Base-by-base conservation (phyloP, 768 basidiomycete genomes). In the Rhodocollybia butyracea region DNA sequence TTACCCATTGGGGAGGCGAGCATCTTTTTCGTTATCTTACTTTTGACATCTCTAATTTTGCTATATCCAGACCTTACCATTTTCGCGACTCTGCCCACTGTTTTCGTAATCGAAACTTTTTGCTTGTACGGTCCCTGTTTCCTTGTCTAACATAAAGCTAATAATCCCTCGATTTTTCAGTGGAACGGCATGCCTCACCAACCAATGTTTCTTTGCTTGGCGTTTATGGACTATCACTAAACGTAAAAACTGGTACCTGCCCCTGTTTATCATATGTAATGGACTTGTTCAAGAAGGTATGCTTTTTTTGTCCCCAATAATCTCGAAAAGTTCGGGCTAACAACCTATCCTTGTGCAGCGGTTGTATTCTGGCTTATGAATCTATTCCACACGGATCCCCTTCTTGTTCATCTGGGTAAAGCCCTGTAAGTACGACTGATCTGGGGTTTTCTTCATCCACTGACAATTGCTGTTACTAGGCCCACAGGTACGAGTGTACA, bases 211-310 rank as follows among this genome's bases (percentile, higher is more conserved):
- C 10, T 53, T 53, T 19, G 51, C 51, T 13, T 53, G 51, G 51
- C 51, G 51, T 17, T 41, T 53, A 29, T 53, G 51, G 51, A 53
- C 39, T 3, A 43, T 53, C 51, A 53, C 39, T 12, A 41, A 53
- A n/a, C 39, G 41, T 12, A 41, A 43, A 29, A 53, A 53, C 27
- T 53, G 51, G 51, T 41, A 27, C 19, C 39, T 53, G 8, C 51
- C 51, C 5, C 39, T 43, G 29, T 53, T 53, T 22, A 53, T 53
- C 10, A 19, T 53, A 11, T 40, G 17, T 15, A 53, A 53, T 11
- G 51, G 39, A 3, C 19, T 53, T 8, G 34, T 43, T 22, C 51
- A 50, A 50, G 48, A 50, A 38, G 48, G 48, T 50, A 21, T 31
- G 12, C 19, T 11, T 19, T 17, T 12, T 27, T 31, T 46, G n/a